These are phyloP conservation scores for Auricularia heimuer DNA, from an alignment of 768 basidiomycete genomes.

Conservation along the genomic window DNA sequence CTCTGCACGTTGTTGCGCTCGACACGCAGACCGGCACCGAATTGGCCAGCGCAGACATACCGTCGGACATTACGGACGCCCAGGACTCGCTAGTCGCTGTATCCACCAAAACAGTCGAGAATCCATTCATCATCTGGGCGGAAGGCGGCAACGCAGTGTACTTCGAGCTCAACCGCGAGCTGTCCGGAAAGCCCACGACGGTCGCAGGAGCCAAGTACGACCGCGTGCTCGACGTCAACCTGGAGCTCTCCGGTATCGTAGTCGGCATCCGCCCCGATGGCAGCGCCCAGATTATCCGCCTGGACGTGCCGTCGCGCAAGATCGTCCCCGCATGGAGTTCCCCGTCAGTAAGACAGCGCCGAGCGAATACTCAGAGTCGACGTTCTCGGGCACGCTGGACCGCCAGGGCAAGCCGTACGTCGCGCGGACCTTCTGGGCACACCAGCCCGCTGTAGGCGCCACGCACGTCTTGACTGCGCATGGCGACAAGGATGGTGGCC, in stretches of 20 bases:
- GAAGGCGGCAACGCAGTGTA: slow-evolving; percentile 36
- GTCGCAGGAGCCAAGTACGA: slow-evolving; percentile 38
- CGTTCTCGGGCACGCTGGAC: slow-evolving; percentile 50
- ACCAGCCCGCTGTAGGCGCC: slow-evolving; percentile 39
- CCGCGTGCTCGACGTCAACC: slow-evolving; percentile 50
- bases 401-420: slow-evolving; percentile 43
- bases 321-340: slow-evolving; percentile 43
- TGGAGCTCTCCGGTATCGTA: slow-evolving; percentile 46
- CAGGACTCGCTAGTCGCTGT: slow-evolving; percentile 30
- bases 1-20: slow-evolving; percentile 58
- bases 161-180: slow-evolving; percentile 39
- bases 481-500: slow-evolving; percentile 33
- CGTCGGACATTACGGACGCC: slow-evolving; percentile 35
- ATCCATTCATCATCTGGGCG: slow-evolving; percentile 45
- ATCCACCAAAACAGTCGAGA: slow-evolving; percentile 13
- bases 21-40: slow-evolving; percentile 43
- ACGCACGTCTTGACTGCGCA: slow-evolving; percentile 45
- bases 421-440: slow-evolving; percentile 60
- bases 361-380: slow-evolving; percentile 32
- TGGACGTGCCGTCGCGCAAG: slow-evolving; percentile 32
- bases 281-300: slow-evolving; percentile 42
- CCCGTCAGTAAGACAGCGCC: slow-evolving; percentile 34
- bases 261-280: slow-evolving; percentile 51
- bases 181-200: slow-evolving; percentile 37
- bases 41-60: slow-evolving; percentile 39